phyloP scores from a whole-genome alignment of 768 basidiomycete genomes.

The Tulasnella sp. region DNA sequence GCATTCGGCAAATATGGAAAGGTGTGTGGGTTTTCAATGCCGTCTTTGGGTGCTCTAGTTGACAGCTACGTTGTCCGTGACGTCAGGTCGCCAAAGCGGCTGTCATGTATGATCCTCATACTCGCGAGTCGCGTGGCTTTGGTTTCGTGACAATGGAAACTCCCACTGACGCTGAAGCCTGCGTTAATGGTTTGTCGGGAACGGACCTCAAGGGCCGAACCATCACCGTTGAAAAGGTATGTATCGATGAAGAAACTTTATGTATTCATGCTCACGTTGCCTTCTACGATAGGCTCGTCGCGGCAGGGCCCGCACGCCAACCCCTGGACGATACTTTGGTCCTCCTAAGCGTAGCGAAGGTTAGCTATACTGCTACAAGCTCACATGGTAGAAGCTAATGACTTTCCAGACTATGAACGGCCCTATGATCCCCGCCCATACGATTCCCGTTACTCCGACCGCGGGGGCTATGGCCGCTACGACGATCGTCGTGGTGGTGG shows the following conservation, averaged over 20 bases:
- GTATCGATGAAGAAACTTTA: conserved; percentile 6
- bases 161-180: conserved; percentile 81
- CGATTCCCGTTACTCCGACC: conserved; percentile 62
- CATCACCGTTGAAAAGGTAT: conserved; percentile 78
- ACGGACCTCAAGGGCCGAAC: conserved; percentile 81
- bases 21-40: conserved; percentile 32
- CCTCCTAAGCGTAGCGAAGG: conserved; percentile 71
- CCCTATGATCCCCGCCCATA: conserved; percentile 89
- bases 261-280: not conserved
- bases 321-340: conserved; percentile 89
- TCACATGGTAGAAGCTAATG: no score
- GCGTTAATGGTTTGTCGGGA: conserved; percentile 68
- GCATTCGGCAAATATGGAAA: conserved; percentile 81
- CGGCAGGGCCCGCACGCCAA: conserved; percentile 81
- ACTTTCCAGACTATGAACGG: conserved; percentile 58
- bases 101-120: conserved; percentile 56
- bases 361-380: conserved; percentile 29
- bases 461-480: conserved; percentile 33
- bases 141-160: conserved; percentile 86
- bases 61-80: not conserved
- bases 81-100: conserved; percentile 48
- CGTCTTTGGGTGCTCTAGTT: not conserved
- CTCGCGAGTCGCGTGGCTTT: conserved; percentile 62
- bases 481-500: conserved; percentile 24
- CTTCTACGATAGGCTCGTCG: conserved; percentile 54